A percentile compares a stretch with the other conserved stretches of the same genome.
Conservation (phyloP, 495 filamentous ascomycete genomes). For the Podospora comata region DNA sequence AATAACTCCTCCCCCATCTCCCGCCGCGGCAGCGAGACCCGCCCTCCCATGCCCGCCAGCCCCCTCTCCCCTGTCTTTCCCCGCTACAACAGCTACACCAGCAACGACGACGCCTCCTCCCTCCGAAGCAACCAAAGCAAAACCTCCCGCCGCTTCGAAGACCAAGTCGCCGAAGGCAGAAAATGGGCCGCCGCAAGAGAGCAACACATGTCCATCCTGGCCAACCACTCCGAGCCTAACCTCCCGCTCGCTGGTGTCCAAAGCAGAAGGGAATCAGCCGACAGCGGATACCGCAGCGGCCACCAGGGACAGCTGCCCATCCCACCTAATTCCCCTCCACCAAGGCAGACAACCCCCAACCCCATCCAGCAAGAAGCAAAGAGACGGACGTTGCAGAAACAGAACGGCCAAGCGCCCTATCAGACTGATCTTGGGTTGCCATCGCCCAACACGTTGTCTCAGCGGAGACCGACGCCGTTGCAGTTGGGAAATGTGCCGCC, state of each 20-base stretch:
- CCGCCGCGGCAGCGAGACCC: not conserved
- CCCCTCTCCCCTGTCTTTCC: not conserved
- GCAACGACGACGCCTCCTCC: slow-evolving; percentile 12
- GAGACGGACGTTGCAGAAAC: not conserved
- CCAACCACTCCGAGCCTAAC: slow-evolving; percentile 13
- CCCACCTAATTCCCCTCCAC: not conserved
- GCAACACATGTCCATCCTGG: slow-evolving; percentile 12
- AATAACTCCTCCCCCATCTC: not conserved
- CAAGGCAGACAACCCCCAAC: not conserved
- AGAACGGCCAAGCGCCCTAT: not conserved
- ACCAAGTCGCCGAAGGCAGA: slow-evolving; percentile 19
- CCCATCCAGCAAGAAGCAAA: not conserved
- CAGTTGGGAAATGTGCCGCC: slow-evolving; percentile 15
- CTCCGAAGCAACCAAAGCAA: slow-evolving; percentile 11
- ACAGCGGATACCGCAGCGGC: slow-evolving; percentile 26
- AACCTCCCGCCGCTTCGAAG: slow-evolving; percentile 13
- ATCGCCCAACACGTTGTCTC: not conserved
- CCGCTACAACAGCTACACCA: not conserved
- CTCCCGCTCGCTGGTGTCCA: not conserved
- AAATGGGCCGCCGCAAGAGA: slow-evolving; percentile 21
- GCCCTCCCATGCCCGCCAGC: not conserved
- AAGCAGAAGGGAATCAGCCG: slow-evolving; percentile 16
- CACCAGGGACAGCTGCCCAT: slow-evolving; percentile 4
- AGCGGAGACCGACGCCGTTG: slow-evolving; percentile 15
- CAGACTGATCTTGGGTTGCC: not conserved